Conservation (phyloP, 805 yeast genomes). For the Myxozyma neotropica region DNA sequence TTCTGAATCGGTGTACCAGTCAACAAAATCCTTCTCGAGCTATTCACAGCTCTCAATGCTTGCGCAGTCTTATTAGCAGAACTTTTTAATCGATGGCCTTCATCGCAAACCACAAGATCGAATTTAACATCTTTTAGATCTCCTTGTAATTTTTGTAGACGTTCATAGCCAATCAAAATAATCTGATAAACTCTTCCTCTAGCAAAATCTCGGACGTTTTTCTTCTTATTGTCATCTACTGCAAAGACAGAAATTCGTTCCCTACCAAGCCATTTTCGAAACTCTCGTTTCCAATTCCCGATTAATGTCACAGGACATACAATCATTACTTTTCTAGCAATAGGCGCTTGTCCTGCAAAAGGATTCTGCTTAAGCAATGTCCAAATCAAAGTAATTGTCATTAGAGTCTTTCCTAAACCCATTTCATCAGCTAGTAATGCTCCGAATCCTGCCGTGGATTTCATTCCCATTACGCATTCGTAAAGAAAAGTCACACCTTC, state of each 20-base stretch:
- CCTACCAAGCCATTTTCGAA: slow-evolving; percentile 80
- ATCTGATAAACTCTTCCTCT: slow-evolving; percentile 77
- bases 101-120: slow-evolving; percentile 87
- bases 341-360: slow-evolving; percentile 42
- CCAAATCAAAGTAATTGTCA: slow-evolving; percentile 83
- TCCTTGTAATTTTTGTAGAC: slow-evolving; percentile 57
- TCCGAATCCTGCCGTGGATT: slow-evolving; percentile 58
- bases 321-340: slow-evolving; percentile 63
- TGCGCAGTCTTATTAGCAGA: slow-evolving; percentile 70
- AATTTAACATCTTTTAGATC: slow-evolving; percentile 42
- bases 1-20: slow-evolving; percentile 96
- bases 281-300: slow-evolving; percentile 85
- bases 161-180: slow-evolving; percentile 85
- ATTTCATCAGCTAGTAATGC: slow-evolving; percentile 93
- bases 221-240: slow-evolving; percentile 58
- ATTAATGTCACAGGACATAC: slow-evolving; percentile 92
- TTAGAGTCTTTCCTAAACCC: slow-evolving; percentile 92
- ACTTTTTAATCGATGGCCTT: slow-evolving; percentile 88
- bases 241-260: slow-evolving; percentile 69
- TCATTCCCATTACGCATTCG: slow-evolving; percentile 76
- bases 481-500: slow-evolving; percentile 83
- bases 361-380: slow-evolving; percentile 59
- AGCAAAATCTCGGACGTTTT: slow-evolving; percentile 59
- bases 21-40: slow-evolving; percentile 62
- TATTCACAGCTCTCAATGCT: slow-evolving; percentile 58